Conservation (phyloP, 2,329 filamentous ascomycete species). For the Tolypocladium inflatum region DNA sequence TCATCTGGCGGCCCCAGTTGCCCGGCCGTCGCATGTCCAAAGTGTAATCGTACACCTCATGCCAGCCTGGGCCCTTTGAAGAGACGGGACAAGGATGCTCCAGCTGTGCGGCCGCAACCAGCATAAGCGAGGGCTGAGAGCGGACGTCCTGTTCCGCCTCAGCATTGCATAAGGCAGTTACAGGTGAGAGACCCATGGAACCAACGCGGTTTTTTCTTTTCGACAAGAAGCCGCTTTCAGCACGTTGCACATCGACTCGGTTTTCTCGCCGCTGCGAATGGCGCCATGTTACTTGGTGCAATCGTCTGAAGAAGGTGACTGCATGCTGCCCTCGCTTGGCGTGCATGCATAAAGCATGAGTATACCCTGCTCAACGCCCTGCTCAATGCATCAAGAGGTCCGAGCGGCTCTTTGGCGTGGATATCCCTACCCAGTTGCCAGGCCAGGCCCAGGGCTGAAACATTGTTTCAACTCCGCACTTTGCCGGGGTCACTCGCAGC, state of each 20-base stretch:
- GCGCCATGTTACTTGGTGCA: neutral
- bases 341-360: neutral
- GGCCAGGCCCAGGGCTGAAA: neutral
- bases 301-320: neutral
- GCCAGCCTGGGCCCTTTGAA: neutral
- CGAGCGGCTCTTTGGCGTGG: neutral
- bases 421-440: neutral
- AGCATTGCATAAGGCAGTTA: neutral
- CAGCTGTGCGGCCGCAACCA: neutral
- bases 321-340: neutral
- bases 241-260: neutral
- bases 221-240: neutral
- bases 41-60: too few species aligned
- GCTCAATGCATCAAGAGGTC: neutral
- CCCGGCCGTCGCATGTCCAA: neutral
- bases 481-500: neutral
- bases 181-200: neutral
- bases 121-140: neutral
- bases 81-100: neutral
- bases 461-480: conserved; percentile 1
- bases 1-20: neutral
- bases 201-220: neutral
- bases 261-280: neutral
- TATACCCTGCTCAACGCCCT: neutral
- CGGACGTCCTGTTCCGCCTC: neutral